Base-by-base conservation (phyloP, 306 rosid genomes). In the Spatholobus suberectus region DNA sequence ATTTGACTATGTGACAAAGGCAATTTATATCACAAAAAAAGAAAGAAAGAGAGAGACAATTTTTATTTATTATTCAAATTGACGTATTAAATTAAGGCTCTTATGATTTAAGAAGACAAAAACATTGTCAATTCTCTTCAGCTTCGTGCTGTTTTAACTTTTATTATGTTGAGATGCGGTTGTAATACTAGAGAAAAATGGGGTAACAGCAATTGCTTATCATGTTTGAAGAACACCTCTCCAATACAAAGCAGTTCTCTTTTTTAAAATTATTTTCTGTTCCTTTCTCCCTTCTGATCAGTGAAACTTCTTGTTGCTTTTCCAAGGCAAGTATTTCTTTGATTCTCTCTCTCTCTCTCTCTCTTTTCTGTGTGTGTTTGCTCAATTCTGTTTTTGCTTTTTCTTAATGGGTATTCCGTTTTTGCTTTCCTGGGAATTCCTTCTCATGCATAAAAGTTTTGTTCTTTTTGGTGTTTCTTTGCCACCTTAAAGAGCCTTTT, bases 311-410 rank as follows among this genome's bases (percentile, higher is more conserved):
- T 62, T 71, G 73, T 58, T 76, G 80, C 81, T 73, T 74, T 81
- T 83, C 68, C 58, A 41, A 84, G 92, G 92, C 58, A 73, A 86
- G 87, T 81, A 0, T 67, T 49, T 74, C 24, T 59, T 68, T 38
- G 1, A 49, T 57, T 58, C 67, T 82, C 66, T 78, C 67, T 51
- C n/a, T n/a, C n/a, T n/a, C n/a, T n/a, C n/a, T n/a, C n/a, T n/a
- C n/a, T n/a, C n/a, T n/a, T n/a, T n/a, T n/a, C n/a, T n/a, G n/a
- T n/a, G n/a, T n/a, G 9, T 41, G 67, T 55, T 78, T 46, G 59
- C 76, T 74, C 69, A 37, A 29, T 59, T 78, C 49, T 70, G 18
- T 70, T 34, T 38, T 68, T 24, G 20, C 32, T 40, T 35, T 47
- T 58, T 58, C n/a, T 21, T 46, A 55, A 32, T 78, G 66, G 75